These are phyloP conservation scores for Penicillium psychrofluorescens DNA, from an alignment of 495 filamentous ascomycete genomes.

Conservation along the genomic window DNA sequence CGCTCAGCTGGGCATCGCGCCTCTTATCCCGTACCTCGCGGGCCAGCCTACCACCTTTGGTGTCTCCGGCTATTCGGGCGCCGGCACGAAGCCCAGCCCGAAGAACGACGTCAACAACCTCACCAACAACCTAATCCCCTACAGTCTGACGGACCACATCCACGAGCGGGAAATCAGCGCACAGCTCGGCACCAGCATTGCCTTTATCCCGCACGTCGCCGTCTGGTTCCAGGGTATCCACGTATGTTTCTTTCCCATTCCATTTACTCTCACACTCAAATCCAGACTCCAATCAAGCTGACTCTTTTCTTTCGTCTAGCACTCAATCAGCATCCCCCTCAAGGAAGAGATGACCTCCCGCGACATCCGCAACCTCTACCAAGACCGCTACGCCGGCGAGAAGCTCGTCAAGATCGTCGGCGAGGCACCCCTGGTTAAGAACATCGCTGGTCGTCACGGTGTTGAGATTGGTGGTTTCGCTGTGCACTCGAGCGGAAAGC, in stretches of 20 bases:
- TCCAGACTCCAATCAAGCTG: too few relatives aligned
- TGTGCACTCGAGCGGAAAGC: conserved; percentile 78
- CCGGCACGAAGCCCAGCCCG: conserved; percentile 88
- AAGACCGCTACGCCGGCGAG: conserved; percentile 93
- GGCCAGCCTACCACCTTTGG: conserved; percentile 85
- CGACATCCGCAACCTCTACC: conserved; percentile 90
- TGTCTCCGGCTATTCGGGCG: conserved; percentile 92
- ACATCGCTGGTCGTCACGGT: conserved; percentile 84
- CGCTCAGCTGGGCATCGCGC: conserved; percentile 86
- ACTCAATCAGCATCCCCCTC: conserved; percentile 85
- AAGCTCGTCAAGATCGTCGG: conserved; percentile 87
- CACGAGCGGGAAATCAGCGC: conserved; percentile 85
- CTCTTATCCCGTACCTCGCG: conserved; percentile 69
- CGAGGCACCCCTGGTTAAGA: conserved; percentile 80
- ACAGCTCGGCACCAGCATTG: conserved; percentile 70
- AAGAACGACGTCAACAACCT: conserved; percentile 94
- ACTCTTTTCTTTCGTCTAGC: conserved; percentile 31
- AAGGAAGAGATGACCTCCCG: conserved; percentile 76
- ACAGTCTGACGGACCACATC: conserved; percentile 90
- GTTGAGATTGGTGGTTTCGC: conserved; percentile 94
- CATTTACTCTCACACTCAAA: too few relatives aligned
- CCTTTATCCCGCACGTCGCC: conserved; percentile 92
- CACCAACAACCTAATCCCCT: conserved; percentile 84
- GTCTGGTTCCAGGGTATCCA: conserved; percentile 97
- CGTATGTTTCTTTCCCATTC: conserved; percentile 22